Evolutionary conservation across 2,329 filamentous ascomycete species (phyloP), one percentile per base, ranked within the genome.

Genomic region (Aspergillus calidoustus): DNA sequence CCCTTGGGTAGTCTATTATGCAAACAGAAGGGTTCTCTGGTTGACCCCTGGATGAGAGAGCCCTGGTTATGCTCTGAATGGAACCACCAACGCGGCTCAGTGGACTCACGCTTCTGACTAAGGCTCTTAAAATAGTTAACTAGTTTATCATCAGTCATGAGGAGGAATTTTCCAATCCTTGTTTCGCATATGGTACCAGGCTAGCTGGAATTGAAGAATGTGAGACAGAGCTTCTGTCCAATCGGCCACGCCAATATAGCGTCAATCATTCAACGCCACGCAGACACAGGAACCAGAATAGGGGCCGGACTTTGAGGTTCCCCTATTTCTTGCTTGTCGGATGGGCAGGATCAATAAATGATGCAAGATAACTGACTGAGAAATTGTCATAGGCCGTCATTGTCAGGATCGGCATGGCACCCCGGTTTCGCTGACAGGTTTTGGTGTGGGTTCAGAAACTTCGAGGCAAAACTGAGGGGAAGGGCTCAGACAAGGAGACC

Each of bases 241-340:
- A 57, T 57, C 56, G 54, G 43, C 53, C 57, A 52, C 52, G 43
- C 50, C 63, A 60, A 59, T 61, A 56, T 56, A 54, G 62, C 51
- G 60, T 41, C 63, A 65, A 65, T 63, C 63, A 63, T 65, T 44
- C 55, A 61, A 53, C 63, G 63, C 63, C 63, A 65, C 63, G 28
- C 51, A 58, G 28, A 41, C 28, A 9, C 22, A 43, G 22, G 38
- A 44, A 19, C 54, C 49, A 30, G 52, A 61, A 64, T 59, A 59
- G 62, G 62, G 62, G 59, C 47, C 41, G 13, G 49, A 23, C 41
- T 38, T 47, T 1, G n/a, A 5, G 19, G 11, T 17, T 48, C 30
- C 43, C 49, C 28, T 48, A 13, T 52, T 48, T 23, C 38, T 55
- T 59, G 25, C 43, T 51, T 22, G 25, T 25, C 34, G 25, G 43